Evolutionary conservation across 768 basidiomycete genomes (phyloP).

Genomic region (Pisolithus tinctorius): DNA sequence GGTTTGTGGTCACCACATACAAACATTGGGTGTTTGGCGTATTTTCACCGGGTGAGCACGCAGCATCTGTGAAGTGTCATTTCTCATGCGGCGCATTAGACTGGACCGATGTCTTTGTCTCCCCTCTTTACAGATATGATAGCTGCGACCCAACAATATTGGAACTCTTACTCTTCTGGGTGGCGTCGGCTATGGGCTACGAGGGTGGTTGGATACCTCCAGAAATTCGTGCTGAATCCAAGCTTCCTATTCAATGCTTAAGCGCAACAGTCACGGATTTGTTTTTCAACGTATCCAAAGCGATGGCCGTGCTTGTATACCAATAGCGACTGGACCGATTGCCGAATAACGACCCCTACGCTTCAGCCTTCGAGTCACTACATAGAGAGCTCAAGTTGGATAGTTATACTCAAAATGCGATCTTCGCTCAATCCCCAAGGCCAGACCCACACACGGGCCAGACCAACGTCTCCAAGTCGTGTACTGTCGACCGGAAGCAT

Average conservation of each 20-base stretch:
- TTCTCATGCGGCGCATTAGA: constrained; percentile 28
- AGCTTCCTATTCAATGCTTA: constrained; percentile 16
- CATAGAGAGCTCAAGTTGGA: too few relatives aligned
- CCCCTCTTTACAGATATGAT: constrained; percentile 37
- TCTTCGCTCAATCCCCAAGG: too few relatives aligned
- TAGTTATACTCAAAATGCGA: too few relatives aligned
- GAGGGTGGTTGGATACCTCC: constrained; percentile 25
- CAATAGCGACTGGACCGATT: constrained; percentile 4
- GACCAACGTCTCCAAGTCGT: too few relatives aligned
- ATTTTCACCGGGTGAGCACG: constrained; percentile 32
- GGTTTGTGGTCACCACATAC: constrained; percentile 39
- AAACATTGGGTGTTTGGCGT: constrained; percentile 38
- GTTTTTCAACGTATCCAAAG: constrained; percentile 15
- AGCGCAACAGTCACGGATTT: constrained; percentile 22
- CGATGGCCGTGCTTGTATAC: constrained; percentile 10
- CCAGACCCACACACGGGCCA: background rate
- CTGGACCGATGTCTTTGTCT: constrained; percentile 47
- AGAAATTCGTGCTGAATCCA: constrained; percentile 15
- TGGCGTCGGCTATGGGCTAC: constrained; percentile 44
- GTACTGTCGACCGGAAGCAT: too few relatives aligned
- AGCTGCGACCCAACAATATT: constrained; percentile 39
- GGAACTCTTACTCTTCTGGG: constrained; percentile 49
- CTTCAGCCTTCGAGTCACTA: too few relatives aligned
- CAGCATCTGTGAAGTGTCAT: background rate
- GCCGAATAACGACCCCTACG: background rate